Base-by-base conservation (phyloP, 805 yeast species). In the Zygosaccharomyces pseudorouxii region DNA sequence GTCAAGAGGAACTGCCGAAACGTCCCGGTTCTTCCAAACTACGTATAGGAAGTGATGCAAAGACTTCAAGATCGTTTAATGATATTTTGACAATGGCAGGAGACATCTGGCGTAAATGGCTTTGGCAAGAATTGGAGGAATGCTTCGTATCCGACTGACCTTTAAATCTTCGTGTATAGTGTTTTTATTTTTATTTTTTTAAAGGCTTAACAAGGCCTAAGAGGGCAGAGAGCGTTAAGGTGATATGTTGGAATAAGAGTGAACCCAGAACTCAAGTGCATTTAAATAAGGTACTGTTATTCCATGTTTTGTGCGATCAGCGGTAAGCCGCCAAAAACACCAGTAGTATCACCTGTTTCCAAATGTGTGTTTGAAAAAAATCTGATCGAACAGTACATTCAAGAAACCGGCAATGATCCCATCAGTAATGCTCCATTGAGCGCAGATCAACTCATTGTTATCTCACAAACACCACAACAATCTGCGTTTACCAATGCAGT, bases 101-200 rank as follows among this genome's bases (percentile, higher is more conserved):
- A 28, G 95, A 88, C 59, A 72, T 86, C 38, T 88, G 95, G 95
- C 73, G 96, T 54, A 84, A 81, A 58, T 86, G 92, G 87, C 69
- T 86, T 35, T 86, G 80, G 74, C 68, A 71, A 49, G 86, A 81
- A 61, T 69, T 77, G 55, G 72, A 76, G 56, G 84, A 80, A 35
- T 59, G 55, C 43, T 55, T 57, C 3, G 42, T 47, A 14, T 40
- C 46, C 8, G 39, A 42, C n/a, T 42, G 39, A 42, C 22, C 36
- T 28, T 31, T 31, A 11, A 12, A 11, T 11, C 36, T 33, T 42
- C 46, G 38, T 42, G 30, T 33, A 42, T 42, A 33, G 38, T 42
- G 44, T 29, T 28, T 41, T 10, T 20, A 5, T 20, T 29, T 29
- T 40, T 28, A 28, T 29, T 14, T 18, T 18, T 16, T 23, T 29